Percentiles rank a stretch among this genome's conserved stretches.
Evolutionary conservation across 176 grass and related monocot species (phyloP).

Genomic region (Oropetium thomaeum): DNA sequence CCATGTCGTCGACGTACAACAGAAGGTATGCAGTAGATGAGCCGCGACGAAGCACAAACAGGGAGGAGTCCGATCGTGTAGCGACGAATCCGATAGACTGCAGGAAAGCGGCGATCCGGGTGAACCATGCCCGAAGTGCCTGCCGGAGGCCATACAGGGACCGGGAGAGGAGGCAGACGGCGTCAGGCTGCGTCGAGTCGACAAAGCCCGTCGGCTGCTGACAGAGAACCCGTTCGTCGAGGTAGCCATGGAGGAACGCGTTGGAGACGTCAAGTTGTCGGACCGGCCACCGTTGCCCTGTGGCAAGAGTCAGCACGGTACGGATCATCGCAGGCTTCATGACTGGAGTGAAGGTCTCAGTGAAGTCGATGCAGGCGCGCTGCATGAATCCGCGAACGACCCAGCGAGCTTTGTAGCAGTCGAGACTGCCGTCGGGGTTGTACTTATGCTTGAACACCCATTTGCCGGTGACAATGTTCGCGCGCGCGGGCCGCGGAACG

Average conservation of each 20-base stretch:
- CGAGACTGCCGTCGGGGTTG: background rate
- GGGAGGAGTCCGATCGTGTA: rapidly evolving
- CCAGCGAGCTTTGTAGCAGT: background rate
- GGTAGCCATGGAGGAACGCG: background rate
- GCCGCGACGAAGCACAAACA: background rate
- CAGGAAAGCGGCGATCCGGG: background rate
- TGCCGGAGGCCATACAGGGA: background rate
- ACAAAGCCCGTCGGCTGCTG: background rate
- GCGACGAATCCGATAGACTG: background rate
- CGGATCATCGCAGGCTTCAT: too few species aligned
- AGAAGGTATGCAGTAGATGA: rapidly evolving
- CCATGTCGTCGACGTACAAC: background rate
- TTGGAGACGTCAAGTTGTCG: background rate
- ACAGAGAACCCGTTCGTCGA: background rate
- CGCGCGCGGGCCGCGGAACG: too few species aligned
- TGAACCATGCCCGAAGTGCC: background rate
- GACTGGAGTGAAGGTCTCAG: too few species aligned
- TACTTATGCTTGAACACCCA: background rate
- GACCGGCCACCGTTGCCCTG: background rate
- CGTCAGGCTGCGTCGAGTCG: background rate
- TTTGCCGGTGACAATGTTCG: background rate
- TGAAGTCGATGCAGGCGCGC: too few species aligned
- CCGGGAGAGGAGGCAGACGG: background rate
- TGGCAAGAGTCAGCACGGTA: too few species aligned
- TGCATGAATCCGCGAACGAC: background rate